Evolutionary conservation across 352 stramenopile species (phyloP).

Genomic region (Nothophytophthora sp.): DNA sequence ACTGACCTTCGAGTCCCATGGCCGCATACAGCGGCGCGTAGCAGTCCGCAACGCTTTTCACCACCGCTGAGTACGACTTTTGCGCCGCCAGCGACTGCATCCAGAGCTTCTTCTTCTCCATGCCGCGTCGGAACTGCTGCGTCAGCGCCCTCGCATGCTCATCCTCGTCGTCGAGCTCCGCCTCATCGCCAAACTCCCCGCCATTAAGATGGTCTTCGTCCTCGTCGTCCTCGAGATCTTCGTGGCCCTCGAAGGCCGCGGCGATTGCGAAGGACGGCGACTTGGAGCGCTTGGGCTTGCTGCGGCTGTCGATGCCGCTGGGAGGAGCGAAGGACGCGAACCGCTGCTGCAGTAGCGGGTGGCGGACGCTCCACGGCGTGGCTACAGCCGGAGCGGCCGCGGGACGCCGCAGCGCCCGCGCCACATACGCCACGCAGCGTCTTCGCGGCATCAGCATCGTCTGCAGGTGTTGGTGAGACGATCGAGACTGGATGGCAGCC

Average conservation of each 20-base stretch:
- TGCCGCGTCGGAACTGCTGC: conserved; percentile 45
- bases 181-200: conserved; percentile 21
- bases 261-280: conserved; percentile 54
- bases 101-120: conserved; percentile 71
- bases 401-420: conserved; percentile 15
- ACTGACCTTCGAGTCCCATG: conserved; percentile 24
- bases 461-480: too few relatives aligned
- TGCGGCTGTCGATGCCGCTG: not conserved
- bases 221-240: conserved; percentile 39
- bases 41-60: conserved; percentile 59
- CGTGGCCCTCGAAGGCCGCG: conserved; percentile 54
- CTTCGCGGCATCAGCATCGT: conserved; percentile 17
- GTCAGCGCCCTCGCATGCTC: conserved; percentile 29
- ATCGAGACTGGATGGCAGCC: not conserved
- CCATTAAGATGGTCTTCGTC: conserved; percentile 13
- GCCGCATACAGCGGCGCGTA: conserved; percentile 59
- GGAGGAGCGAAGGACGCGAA: conserved; percentile 18
- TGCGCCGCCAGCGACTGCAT: conserved; percentile 49
- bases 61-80: conserved; percentile 33
- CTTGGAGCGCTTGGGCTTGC: conserved; percentile 17
- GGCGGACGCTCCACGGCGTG: not conserved
- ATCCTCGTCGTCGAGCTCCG: conserved; percentile 12
- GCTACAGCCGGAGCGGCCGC: not conserved
- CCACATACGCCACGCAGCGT: conserved; percentile 15
- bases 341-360: not conserved